Percentiles rank a stretch among this genome's conserved stretches.
Evolutionary conservation across 1,284 basidiomycete species (phyloP).

Genomic region (Sanghuangporus weigelae): DNA sequence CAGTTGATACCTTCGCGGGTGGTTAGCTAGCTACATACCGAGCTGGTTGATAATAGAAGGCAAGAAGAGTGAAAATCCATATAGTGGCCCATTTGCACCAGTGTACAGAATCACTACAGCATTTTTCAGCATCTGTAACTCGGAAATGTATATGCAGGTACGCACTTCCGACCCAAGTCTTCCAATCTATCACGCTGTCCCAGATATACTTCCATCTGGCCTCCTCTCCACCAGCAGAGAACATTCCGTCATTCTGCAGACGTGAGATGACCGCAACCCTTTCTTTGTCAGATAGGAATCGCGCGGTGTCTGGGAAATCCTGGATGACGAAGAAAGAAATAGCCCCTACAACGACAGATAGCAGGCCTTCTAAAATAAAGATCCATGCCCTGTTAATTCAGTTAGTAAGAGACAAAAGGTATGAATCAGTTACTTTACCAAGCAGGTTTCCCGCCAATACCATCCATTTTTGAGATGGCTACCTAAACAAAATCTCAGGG

Average conservation of each 20-base stretch:
- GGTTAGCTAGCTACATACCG: constrained; percentile 16
- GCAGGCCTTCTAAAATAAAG: constrained; percentile 16
- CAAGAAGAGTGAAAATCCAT: constrained; percentile 69
- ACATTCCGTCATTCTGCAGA: constrained; percentile 65
- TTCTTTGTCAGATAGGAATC: constrained; percentile 34
- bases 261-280: constrained; percentile 43
- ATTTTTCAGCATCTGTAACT: background rate
- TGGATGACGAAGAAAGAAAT: constrained; percentile 34
- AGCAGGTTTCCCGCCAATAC: constrained; percentile 25
- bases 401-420: background rate
- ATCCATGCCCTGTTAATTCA: constrained; percentile 25
- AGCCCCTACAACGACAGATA: constrained; percentile 30
- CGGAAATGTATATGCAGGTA: constrained; percentile 8
- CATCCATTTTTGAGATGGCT: constrained; percentile 24
- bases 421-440: constrained; percentile 15
- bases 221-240: constrained; percentile 65
- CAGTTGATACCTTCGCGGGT: background rate
- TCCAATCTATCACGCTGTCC: constrained; percentile 63
- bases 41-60: constrained; percentile 69
- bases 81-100: constrained; percentile 60
- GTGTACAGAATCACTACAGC: constrained; percentile 49
- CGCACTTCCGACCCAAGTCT: constrained; percentile 59
- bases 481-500: constrained; percentile 1
- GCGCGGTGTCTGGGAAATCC: constrained; percentile 38
- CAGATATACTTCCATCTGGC: constrained; percentile 57